phyloP scores from a whole-genome alignment of 2,329 filamentous ascomycete species.

The Lachnellula suecica region DNA sequence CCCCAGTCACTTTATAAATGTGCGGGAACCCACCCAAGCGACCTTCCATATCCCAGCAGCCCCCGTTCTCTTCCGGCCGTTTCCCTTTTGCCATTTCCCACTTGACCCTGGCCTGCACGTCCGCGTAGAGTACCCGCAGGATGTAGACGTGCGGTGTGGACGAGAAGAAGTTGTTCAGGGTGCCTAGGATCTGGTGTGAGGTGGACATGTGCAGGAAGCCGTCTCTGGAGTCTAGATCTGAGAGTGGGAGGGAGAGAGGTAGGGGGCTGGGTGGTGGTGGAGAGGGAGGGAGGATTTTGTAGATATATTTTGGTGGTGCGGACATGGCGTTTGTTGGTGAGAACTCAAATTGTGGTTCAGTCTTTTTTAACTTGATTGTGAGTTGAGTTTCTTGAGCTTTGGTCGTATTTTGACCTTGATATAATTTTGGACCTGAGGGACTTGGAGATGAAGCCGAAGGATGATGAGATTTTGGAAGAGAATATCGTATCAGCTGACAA shows the following conservation, averaged over 20 bases:
- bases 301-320: slow-evolving; percentile 27
- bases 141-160: slow-evolving; percentile 20
- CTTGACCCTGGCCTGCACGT: slow-evolving; percentile 21
- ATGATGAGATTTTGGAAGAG: too few species aligned
- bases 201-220: slow-evolving; percentile 30
- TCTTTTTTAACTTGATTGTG: too few species aligned
- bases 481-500: too few species aligned
- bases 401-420: too few species aligned
- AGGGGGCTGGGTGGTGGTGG: slow-evolving; percentile 23
- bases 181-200: slow-evolving; percentile 25
- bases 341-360: too few species aligned
- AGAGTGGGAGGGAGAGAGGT: slow-evolving; percentile 26
- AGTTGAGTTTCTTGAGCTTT: too few species aligned
- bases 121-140: slow-evolving; percentile 24
- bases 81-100: slow-evolving; percentile 27
- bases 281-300: slow-evolving; percentile 30
- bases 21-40: slow-evolving; percentile 27
- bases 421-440: too few species aligned
- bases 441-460: too few species aligned
- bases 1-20: slow-evolving; percentile 24
- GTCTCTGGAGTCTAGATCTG: slow-evolving; percentile 27
- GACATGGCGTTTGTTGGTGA: too few species aligned
- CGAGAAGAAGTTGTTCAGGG: slow-evolving; percentile 27
- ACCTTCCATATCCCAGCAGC: slow-evolving; percentile 28
- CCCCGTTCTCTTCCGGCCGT: slow-evolving; percentile 20